A percentile compares a stretch with the other conserved stretches of the same genome.
Conservation (phyloP, 805 yeast genomes). For the Maudiozyma pseudohumilis region DNA sequence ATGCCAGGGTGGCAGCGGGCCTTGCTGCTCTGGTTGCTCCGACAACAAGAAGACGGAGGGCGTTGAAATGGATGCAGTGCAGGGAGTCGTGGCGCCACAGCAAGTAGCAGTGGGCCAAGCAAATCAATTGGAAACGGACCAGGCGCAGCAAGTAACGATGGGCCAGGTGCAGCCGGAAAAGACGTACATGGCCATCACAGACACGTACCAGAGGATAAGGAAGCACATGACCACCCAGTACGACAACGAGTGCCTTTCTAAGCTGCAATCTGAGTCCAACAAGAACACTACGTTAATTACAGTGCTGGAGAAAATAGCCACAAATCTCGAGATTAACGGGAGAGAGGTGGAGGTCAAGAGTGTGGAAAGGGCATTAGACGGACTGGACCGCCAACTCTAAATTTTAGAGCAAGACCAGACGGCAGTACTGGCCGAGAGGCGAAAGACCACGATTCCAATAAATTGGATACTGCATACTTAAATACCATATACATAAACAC, state of each 20-base stretch:
- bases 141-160: too few species aligned
- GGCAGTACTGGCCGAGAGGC: too few species aligned
- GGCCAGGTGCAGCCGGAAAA: too few species aligned
- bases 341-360: conserved; percentile 2
- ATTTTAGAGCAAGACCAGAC: too few species aligned
- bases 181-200: conserved; percentile 80
- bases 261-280: background rate
- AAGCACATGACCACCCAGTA: conserved; percentile 43
- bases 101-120: too few species aligned
- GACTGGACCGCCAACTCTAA: background rate
- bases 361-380: conserved; percentile 1
- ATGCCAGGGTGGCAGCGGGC: too few species aligned
- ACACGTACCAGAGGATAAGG: conserved; percentile 79
- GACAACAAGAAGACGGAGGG: background rate
- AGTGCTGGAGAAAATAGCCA: conserved; percentile 4
- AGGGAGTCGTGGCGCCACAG: too few species aligned
- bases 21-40: background rate
- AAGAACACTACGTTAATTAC: conserved; percentile 2
- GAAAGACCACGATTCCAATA: too few species aligned
- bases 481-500: too few species aligned
- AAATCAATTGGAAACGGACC: too few species aligned
- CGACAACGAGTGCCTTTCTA: background rate
- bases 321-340: conserved; percentile 1
- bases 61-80: too few species aligned
- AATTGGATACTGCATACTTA: too few species aligned